A percentile compares a stretch with the other conserved stretches of the same genome.
Conservation (phyloP, 352 stramenopile genomes). For the Globisporangium acanthophoron region DNA sequence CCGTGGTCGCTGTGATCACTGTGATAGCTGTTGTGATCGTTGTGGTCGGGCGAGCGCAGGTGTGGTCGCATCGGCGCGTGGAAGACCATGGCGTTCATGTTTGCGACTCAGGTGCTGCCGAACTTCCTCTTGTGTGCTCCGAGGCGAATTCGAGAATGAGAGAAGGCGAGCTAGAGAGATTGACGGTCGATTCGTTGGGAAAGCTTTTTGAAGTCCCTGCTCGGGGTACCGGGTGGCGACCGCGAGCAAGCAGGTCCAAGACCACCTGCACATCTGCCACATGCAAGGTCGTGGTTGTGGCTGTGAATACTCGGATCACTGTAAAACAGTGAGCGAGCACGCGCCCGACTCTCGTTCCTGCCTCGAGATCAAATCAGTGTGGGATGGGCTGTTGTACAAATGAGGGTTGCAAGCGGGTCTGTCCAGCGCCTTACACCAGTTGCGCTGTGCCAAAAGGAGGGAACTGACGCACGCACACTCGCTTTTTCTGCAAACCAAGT, state of each 20-base stretch:
- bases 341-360: no score
- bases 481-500: no score
- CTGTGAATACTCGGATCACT: neutral
- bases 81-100: conserved; percentile 2
- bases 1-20: neutral
- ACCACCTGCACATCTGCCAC: no score
- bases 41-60: neutral
- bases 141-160: neutral
- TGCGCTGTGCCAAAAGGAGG: no score
- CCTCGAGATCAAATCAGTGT: no score
- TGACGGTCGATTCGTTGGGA: neutral
- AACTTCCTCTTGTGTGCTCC: neutral
- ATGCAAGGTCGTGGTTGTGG: neutral
- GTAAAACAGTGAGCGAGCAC: no score
- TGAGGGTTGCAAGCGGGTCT: no score
- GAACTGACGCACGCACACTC: no score
- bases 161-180: neutral
- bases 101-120: neutral
- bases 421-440: no score
- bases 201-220: neutral
- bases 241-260: no score
- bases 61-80: neutral
- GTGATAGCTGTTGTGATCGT: neutral
- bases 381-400: no score
- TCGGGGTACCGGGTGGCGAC: neutral